A percentile compares a stretch with the other conserved stretches of the same genome.
Conservation (phyloP, 805 yeast genomes). For the Metschnikowia aberdeeniae region DNA sequence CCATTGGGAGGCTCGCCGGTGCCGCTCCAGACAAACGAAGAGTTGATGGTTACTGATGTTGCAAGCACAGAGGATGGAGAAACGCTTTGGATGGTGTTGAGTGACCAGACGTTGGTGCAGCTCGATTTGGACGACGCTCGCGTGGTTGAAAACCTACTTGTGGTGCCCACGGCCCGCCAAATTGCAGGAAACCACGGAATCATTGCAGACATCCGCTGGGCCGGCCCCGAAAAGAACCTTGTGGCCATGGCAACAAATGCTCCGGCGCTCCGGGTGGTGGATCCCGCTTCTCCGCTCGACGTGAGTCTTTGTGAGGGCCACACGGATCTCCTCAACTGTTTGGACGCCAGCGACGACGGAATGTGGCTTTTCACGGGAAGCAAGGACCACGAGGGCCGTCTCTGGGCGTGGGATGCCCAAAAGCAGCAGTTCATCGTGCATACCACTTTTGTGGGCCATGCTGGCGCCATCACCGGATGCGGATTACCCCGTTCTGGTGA, state of each 20-base stretch:
- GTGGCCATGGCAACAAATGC: constrained; percentile 93
- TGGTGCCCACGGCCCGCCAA: constrained; percentile 45
- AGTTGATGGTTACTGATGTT: constrained; percentile 63
- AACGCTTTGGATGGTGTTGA: constrained; percentile 50
- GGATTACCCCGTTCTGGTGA: constrained; percentile 55
- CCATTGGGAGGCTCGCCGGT: constrained; percentile 42
- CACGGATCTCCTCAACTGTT: constrained; percentile 72
- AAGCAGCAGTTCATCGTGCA: constrained; percentile 38
- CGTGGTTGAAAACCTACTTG: constrained; percentile 16
- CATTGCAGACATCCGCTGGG: constrained; percentile 80
- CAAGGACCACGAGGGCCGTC: constrained; percentile 78
- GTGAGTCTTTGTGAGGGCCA: constrained; percentile 75
- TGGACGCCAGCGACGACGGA: constrained; percentile 79
- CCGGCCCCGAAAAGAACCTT: constrained; percentile 54
- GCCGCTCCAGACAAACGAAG: constrained; percentile 64
- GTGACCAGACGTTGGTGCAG: constrained; percentile 79
- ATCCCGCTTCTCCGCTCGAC: constrained; percentile 56
- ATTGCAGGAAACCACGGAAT: constrained; percentile 96
- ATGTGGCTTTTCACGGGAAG: constrained; percentile 88
- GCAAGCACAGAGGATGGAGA: constrained; percentile 32
- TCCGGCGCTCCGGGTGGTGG: constrained; percentile 75
- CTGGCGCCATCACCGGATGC: constrained; percentile 80
- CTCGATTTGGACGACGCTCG: constrained; percentile 29
- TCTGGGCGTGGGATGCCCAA: constrained; percentile 67
- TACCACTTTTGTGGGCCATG: constrained; percentile 79